Evolutionary conservation across 768 basidiomycete genomes (phyloP).

Genomic region (Bullera alba): DNA sequence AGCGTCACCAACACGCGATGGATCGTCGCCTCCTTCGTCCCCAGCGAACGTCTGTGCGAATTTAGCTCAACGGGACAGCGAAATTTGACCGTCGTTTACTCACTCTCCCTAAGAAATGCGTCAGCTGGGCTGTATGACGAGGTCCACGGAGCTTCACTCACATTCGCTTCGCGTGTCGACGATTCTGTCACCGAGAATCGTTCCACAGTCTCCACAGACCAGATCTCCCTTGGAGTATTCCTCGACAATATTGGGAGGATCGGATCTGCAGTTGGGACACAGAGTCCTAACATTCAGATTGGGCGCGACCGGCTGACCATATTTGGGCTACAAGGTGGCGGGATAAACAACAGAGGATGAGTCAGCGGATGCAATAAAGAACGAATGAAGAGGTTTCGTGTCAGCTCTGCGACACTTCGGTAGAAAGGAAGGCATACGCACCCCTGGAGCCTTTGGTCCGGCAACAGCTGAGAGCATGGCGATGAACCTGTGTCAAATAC

Average conservation of each 20-base stretch:
- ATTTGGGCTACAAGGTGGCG: constrained; percentile 35
- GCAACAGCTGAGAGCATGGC: constrained; percentile 13
- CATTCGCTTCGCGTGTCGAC: constrained; percentile 99
- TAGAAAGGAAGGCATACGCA: too few species aligned
- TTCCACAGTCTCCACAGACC: constrained; percentile 53
- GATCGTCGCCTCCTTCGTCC: constrained; percentile 98
- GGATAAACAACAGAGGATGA: neutral
- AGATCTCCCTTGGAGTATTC: constrained; percentile 97
- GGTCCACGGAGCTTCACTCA: constrained; percentile 5
- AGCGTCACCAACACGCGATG: constrained; percentile 97
- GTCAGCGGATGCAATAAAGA: neutral
- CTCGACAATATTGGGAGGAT: constrained; percentile 89
- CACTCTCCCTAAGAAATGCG: constrained; percentile 23
- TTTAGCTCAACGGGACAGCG: neutral
- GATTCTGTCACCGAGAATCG: constrained; percentile 90
- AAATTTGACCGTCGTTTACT: constrained; percentile 4
- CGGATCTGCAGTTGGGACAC: constrained; percentile 91
- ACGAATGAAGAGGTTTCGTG: too few species aligned
- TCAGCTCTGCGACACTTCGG: too few species aligned
- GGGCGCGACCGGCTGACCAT: constrained; percentile 36
- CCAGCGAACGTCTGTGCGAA: constrained; percentile 89
- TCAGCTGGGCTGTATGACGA: too few species aligned
- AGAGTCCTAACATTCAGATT: constrained; percentile 51
- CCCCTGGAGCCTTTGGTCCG: constrained; percentile 26
- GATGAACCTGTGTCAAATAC: too few species aligned